Evolutionary conservation across 2,329 filamentous ascomycete species (phyloP).

Genomic region (Curvularia lunata): DNA sequence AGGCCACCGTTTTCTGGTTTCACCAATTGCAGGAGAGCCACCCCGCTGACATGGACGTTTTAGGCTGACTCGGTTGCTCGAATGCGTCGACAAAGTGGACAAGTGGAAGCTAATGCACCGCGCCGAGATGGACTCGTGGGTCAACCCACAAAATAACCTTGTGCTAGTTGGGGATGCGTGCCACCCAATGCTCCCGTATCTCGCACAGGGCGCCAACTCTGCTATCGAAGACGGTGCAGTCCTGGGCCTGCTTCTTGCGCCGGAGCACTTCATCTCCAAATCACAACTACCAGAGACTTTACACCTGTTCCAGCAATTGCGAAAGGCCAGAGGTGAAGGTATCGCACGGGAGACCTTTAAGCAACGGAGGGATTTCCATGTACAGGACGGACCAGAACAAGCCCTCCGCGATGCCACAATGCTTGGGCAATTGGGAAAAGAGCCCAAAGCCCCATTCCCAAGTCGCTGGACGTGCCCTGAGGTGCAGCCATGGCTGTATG

Average conservation of each 20-base stretch:
- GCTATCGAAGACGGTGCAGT: slow-evolving; percentile 73
- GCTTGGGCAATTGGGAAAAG: slow-evolving; percentile 60
- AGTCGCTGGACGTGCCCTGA: slow-evolving; percentile 60
- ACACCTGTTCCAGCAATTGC: slow-evolving; percentile 54
- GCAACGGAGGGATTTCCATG: slow-evolving; percentile 50
- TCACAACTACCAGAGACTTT: slow-evolving; percentile 48
- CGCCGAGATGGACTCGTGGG: slow-evolving; percentile 47
- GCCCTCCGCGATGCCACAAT: slow-evolving; percentile 64
- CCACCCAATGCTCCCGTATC: slow-evolving; percentile 46
- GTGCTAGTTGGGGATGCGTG: slow-evolving; percentile 49
- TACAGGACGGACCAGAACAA: slow-evolving; percentile 62
- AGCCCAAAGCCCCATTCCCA: slow-evolving; percentile 62
- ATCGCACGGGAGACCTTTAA: slow-evolving; percentile 70
- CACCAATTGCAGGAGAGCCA: neutral
- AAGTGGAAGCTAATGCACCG: slow-evolving; percentile 73
- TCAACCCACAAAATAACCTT: slow-evolving; percentile 61
- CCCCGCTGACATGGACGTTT: slow-evolving; percentile 6
- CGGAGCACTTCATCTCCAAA: slow-evolving; percentile 22
- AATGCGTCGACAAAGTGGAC: slow-evolving; percentile 63
- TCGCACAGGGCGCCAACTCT: slow-evolving; percentile 63
- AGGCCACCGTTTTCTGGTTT: too few species aligned
- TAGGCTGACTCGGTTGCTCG: slow-evolving; percentile 30
- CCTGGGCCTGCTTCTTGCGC: slow-evolving; percentile 61
- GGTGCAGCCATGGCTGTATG: slow-evolving; percentile 46
- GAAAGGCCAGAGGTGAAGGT: slow-evolving; percentile 58